Conservation (phyloP, 768 basidiomycete species). For the Boletellus emodensis region DNA sequence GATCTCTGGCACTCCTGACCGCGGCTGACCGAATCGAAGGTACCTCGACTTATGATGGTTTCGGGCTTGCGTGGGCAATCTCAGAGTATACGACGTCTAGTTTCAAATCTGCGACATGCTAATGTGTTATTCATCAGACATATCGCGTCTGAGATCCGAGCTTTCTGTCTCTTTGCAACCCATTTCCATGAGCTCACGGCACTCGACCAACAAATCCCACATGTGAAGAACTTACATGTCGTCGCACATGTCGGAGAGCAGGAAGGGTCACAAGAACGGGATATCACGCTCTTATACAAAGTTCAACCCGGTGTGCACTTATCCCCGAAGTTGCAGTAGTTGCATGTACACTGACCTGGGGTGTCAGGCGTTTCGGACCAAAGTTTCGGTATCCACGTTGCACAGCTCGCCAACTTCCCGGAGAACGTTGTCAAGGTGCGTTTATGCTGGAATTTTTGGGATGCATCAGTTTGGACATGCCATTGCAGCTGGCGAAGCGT, state of each 20-base stretch:
- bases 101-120: background rate
- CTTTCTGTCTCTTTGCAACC: constrained; percentile 95
- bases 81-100: constrained; percentile 65
- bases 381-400: constrained; percentile 98
- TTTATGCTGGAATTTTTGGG: background rate
- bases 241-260: constrained; percentile 80
- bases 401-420: constrained; percentile 95
- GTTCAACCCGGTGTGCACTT: constrained; percentile 65
- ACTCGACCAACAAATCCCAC: constrained; percentile 76
- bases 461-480: background rate
- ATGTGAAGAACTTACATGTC: constrained; percentile 94
- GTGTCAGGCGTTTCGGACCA: constrained; percentile 83
- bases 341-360: background rate
- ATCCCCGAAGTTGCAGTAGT: background rate
- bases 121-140: constrained; percentile 49
- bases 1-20: background rate
- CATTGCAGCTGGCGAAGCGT: constrained; percentile 71
- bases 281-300: constrained; percentile 79
- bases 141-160: constrained; percentile 87
- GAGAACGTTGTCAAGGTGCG: constrained; percentile 84
- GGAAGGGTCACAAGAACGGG: constrained; percentile 48
- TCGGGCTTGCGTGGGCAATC: constrained; percentile 97
- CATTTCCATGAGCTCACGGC: constrained; percentile 98
- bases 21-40: constrained; percentile 41
- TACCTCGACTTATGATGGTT: constrained; percentile 96